Percentiles rank a stretch among this genome's conserved stretches.
These are phyloP conservation scores for Rhodotorula mucilaginosa DNA, from an alignment of 1,284 basidiomycete genomes.

Conservation along the genomic window DNA sequence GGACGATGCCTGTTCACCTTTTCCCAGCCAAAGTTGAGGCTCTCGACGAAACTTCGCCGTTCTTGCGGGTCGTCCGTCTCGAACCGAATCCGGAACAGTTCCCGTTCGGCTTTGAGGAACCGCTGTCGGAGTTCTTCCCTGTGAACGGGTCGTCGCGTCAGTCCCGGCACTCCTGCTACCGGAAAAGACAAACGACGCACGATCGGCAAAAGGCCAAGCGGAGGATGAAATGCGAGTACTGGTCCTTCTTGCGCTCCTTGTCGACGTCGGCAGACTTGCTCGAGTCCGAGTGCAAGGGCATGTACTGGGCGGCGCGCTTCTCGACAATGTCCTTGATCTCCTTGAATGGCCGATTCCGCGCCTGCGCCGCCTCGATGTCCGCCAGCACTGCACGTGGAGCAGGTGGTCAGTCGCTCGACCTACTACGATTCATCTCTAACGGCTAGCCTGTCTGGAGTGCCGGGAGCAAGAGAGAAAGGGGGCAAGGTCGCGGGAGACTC, in stretches of 20 bases:
- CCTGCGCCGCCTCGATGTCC: conserved; percentile 88
- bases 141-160: neutral
- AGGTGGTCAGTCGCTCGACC: neutral
- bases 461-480: neutral
- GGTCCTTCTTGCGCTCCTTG: conserved; percentile 75
- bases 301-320: conserved; percentile 64
- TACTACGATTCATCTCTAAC: neutral
- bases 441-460: neutral
- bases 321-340: conserved; percentile 68
- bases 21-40: conserved; percentile 77
- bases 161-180: neutral
- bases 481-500: conserved; percentile 58
- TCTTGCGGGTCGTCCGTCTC: conserved; percentile 67
- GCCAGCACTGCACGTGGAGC: conserved; percentile 62
- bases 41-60: conserved; percentile 66
- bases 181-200: conserved; percentile 57
- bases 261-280: conserved; percentile 53
- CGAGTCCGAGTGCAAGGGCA: conserved; percentile 67
- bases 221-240: conserved; percentile 91
- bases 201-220: conserved; percentile 92
- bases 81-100: conserved; percentile 80
- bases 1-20: conserved; percentile 51
- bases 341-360: conserved; percentile 74
- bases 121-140: conserved; percentile 88
- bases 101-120: conserved; percentile 85